Conservation (phyloP, 768 basidiomycete genomes). For the Trametes maxima region DNA sequence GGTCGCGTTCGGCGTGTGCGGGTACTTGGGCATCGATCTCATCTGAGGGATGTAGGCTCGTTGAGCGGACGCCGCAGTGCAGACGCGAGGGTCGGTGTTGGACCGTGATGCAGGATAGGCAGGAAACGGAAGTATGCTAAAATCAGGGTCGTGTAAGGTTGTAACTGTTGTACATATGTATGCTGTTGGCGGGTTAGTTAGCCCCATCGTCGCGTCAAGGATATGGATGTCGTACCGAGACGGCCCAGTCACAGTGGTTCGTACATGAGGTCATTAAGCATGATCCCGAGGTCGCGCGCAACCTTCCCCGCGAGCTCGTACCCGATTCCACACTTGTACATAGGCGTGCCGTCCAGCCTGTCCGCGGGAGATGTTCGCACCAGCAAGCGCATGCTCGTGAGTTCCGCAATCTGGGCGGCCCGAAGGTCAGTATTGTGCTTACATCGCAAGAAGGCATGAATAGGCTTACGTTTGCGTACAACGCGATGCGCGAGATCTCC, state of each 20-base stretch:
- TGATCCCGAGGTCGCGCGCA: constrained; percentile 61
- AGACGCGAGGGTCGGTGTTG: too few species aligned
- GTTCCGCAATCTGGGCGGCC: constrained; percentile 58
- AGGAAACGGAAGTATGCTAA: background rate
- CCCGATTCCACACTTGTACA: constrained; percentile 74
- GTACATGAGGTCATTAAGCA: constrained; percentile 69
- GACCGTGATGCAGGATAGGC: background rate
- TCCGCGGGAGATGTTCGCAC: constrained; percentile 63
- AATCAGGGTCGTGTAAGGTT: too few species aligned
- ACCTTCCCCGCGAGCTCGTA: constrained; percentile 56
- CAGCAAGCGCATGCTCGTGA: constrained; percentile 66
- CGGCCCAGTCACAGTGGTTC: constrained; percentile 37
- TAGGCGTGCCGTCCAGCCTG: constrained; percentile 67
- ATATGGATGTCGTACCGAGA: background rate
- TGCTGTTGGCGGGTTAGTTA: background rate
- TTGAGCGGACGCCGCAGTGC: background rate
- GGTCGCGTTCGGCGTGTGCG: constrained; percentile 25
- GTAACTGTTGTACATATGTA: background rate
- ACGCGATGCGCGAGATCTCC: constrained; percentile 63
- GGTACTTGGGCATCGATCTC: constrained; percentile 28
- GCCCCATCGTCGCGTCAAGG: background rate
- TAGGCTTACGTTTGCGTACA: constrained; percentile 56
- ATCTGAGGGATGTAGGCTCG: constrained; percentile 1
- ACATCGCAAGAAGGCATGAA: too few species aligned
- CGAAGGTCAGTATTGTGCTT: background rate